Base-by-base conservation (phyloP, 495 filamentous ascomycete genomes). In the Tetracladium marchalianum region DNA sequence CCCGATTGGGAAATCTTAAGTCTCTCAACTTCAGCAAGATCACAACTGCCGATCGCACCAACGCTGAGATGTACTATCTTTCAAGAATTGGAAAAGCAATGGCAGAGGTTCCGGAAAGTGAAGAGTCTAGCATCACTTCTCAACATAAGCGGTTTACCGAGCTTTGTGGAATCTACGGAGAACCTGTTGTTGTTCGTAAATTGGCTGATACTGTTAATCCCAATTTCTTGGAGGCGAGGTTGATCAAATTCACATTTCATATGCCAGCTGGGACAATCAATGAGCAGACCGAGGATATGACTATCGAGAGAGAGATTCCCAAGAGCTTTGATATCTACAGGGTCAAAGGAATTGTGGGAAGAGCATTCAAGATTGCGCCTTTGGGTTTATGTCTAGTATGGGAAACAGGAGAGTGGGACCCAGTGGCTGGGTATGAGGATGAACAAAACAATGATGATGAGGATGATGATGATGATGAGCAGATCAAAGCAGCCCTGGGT, bases 21-120 rank as follows among this genome's bases (percentile, higher is more conserved):
- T 67, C 64, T 0, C 75, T 98, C 11, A 97, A 98, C 62, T 93
- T 83, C 62, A 82, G 79, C 55, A 69, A 66, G 4, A 84, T 98
- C 52, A 77, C 79, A 0, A 47, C 61, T 0, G 73, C 79, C 35
- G 89, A 96, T 51, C 78, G 92, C 15, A 70, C 72, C 38, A 88
- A 97, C 54, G 87, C 85, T 11, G 92, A 98, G 45, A 81, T 89
- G 57, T 98, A 90, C 63, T 98, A 97, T 59, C 76, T 97, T 10
- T 81, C 78, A 5, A 74, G 80, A 24, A 89, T 96, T 43, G 84
- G 73, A 13, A 78, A 78, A 40, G 84, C 85, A 54, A 66, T 95
- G 15, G 78, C 82, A 12, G 69, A 69, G 9, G 73, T 70, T 0
- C 69, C 81, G 0, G 66, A 76, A 50, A 63, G 62, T 0, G 66